Conservation (phyloP, 1,139 yeast genomes). For the Saccharomycopsis crataegensis region DNA sequence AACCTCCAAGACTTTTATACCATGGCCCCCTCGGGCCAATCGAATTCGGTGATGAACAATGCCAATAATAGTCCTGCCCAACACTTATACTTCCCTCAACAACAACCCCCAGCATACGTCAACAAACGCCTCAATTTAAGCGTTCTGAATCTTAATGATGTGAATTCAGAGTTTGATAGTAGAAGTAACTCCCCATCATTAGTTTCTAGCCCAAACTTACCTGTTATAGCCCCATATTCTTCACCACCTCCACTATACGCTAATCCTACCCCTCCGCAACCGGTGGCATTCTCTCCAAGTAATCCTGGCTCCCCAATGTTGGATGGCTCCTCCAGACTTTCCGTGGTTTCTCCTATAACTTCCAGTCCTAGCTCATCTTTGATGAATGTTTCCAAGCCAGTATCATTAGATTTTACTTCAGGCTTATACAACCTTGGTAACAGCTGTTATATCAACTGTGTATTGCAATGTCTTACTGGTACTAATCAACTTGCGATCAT, state of each 20-base stretch:
- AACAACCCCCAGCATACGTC: slow-evolving; percentile 9
- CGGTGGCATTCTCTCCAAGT: slow-evolving; percentile 6
- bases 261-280: background rate
- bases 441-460: slow-evolving; percentile 90
- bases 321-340: no score
- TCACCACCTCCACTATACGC: background rate
- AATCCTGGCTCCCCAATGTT: background rate
- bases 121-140: background rate
- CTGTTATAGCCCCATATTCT: background rate
- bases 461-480: slow-evolving; percentile 71
- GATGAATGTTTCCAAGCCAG: background rate
- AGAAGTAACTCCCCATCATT: no score
- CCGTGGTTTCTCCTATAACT: background rate
- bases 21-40: background rate
- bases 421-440: slow-evolving; percentile 83
- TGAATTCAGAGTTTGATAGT: no score
- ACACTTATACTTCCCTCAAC: slow-evolving; percentile 12
- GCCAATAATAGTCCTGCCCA: background rate
- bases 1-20: slow-evolving; percentile 6
- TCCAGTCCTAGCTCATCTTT: background rate
- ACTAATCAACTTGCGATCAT: slow-evolving; percentile 40
- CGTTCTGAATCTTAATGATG: no score
- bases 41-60: background rate
- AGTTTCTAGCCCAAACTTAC: background rate
- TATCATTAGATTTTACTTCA: slow-evolving; percentile 29